These are phyloP conservation scores for Ophiostoma perfectum DNA, from an alignment of 2,329 filamentous ascomycete genomes.

Conservation along the genomic window DNA sequence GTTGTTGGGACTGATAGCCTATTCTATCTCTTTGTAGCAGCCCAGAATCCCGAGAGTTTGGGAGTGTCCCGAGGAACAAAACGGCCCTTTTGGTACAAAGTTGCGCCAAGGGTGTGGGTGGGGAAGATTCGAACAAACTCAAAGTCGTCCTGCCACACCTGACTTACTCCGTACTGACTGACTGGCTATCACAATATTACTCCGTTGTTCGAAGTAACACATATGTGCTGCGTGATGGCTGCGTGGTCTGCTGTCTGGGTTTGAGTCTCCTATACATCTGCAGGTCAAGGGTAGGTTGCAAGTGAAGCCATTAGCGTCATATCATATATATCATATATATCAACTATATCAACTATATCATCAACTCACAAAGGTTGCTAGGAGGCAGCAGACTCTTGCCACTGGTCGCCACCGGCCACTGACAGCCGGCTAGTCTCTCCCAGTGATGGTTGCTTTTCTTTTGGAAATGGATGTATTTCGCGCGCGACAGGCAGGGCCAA, in stretches of 20 bases:
- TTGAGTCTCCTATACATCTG: too few species aligned
- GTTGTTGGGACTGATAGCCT: background rate
- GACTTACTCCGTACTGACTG: background rate
- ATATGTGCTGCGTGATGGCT: background rate
- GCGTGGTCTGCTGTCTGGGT: background rate
- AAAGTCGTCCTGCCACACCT: conserved; percentile 1
- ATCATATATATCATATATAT: too few species aligned
- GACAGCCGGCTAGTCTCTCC: background rate
- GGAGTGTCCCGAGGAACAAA: conserved; percentile 15
- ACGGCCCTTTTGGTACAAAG: background rate
- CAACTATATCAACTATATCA: too few species aligned
- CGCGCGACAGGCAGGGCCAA: background rate
- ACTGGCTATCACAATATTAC: background rate
- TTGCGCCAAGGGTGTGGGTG: conserved; percentile 12
- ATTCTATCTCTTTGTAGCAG: background rate
- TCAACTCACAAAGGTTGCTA: too few species aligned
- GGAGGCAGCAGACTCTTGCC: background rate
- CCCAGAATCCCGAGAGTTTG: conserved; percentile 20
- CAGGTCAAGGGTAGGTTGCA: too few species aligned
- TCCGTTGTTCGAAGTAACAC: background rate
- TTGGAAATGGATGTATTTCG: background rate
- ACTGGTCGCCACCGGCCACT: background rate
- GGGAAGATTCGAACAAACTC: background rate
- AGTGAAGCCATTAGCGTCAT: too few species aligned
- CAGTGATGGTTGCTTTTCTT: background rate